Conservation (phyloP, 2,329 filamentous ascomycete species). For the Colletotrichum sp. region DNA sequence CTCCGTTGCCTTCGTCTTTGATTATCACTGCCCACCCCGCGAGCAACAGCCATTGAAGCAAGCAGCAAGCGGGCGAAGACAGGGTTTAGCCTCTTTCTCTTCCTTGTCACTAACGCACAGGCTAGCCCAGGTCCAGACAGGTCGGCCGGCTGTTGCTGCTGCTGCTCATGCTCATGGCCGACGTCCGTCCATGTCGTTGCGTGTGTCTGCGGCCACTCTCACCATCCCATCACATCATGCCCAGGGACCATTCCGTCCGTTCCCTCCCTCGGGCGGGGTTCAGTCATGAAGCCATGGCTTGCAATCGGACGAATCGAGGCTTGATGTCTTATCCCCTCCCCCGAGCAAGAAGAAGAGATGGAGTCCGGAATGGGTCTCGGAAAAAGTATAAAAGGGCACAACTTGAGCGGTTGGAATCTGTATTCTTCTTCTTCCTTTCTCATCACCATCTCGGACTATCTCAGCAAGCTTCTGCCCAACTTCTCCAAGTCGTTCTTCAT, state of each 20-base stretch:
- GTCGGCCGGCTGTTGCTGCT: slow-evolving; percentile 31
- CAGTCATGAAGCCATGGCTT: slow-evolving; percentile 24
- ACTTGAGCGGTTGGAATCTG: slow-evolving; percentile 47
- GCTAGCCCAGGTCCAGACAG: slow-evolving; percentile 19
- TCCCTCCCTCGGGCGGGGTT: slow-evolving; percentile 45
- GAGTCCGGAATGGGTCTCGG: slow-evolving; percentile 37
- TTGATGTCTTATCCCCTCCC: slow-evolving; percentile 43
- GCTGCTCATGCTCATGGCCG: slow-evolving; percentile 34
- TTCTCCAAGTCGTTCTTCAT: slow-evolving; percentile 18
- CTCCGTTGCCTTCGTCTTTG: not conserved
- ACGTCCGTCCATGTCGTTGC: slow-evolving; percentile 26
- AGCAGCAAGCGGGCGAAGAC: slow-evolving; percentile 11
- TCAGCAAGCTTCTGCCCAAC: slow-evolving; percentile 24
- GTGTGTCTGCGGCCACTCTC: slow-evolving; percentile 21
- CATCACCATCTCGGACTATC: slow-evolving; percentile 28
- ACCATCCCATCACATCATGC: slow-evolving; percentile 37
- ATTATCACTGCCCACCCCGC: not conserved
- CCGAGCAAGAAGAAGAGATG: slow-evolving; percentile 31
- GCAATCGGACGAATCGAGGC: slow-evolving; percentile 47
- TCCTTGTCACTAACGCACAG: slow-evolving; percentile 18
- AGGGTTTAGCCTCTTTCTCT: slow-evolving; percentile 13
- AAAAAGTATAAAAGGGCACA: slow-evolving; percentile 69
- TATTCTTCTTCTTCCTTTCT: slow-evolving; percentile 60
- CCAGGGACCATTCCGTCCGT: slow-evolving; percentile 31
- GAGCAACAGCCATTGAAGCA: not conserved